These are phyloP conservation scores for Pugionium dolabratum DNA, from an alignment of 345 rosid genomes.

Conservation along the genomic window DNA sequence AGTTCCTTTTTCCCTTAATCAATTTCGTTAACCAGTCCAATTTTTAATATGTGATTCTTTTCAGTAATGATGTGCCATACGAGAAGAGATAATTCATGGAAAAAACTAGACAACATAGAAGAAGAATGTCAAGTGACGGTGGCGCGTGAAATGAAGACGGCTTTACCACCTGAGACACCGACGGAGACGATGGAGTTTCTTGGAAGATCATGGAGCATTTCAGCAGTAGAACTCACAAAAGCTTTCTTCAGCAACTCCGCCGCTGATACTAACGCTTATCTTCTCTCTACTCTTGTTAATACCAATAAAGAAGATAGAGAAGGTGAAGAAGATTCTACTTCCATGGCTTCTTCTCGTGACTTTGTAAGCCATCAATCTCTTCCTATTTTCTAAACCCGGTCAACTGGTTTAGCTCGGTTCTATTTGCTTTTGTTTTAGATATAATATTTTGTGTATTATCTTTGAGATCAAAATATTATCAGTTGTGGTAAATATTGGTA, in stretches of 20 bases:
- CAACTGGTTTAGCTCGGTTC: slow-evolving; percentile 4
- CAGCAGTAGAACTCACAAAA: slow-evolving; percentile 81
- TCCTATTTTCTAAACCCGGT: slow-evolving; percentile 20
- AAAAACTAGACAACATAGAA: slow-evolving; percentile 74
- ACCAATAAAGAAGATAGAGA: slow-evolving; percentile 35
- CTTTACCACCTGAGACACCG: slow-evolving; percentile 80
- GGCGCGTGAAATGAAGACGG: slow-evolving; percentile 44
- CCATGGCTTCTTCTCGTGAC: slow-evolving; percentile 45
- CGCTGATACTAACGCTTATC: slow-evolving; percentile 35
- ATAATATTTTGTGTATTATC: too few relatives aligned
- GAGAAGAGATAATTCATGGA: slow-evolving; percentile 35
- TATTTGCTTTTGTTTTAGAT: neutral
- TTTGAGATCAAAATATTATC: too few relatives aligned
- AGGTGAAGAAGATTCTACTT: slow-evolving; percentile 46
- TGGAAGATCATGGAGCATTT: slow-evolving; percentile 94
- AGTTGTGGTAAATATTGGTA: too few relatives aligned
- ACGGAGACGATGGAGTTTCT: slow-evolving; percentile 93
- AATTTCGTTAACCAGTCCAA: neutral
- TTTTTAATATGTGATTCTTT: neutral
- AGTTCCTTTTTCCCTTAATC: neutral
- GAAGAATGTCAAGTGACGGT: slow-evolving; percentile 49
- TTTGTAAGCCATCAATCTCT: slow-evolving; percentile 26
- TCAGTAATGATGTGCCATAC: slow-evolving; percentile 35
- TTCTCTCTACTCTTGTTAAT: slow-evolving; percentile 43
- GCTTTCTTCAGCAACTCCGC: slow-evolving; percentile 54